A percentile compares a stretch with the other conserved stretches of the same genome.
Conservation (phyloP, 495 filamentous ascomycete genomes). For the Penicillium desertorum region DNA sequence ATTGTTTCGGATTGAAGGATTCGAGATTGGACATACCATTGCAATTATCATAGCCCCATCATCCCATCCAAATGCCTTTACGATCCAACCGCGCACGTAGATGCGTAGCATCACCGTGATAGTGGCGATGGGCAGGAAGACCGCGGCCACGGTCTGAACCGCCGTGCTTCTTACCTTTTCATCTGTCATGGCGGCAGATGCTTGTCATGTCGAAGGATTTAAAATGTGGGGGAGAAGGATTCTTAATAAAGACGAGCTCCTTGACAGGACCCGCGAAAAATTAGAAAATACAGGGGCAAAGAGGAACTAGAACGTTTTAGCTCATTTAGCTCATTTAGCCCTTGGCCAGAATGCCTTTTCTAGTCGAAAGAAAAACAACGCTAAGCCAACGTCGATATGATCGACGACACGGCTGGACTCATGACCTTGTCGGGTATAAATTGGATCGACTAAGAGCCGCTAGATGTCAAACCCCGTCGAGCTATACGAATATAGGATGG, state of each 20-base stretch:
- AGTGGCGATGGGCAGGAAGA: slow-evolving; percentile 38
- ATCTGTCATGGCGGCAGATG: slow-evolving; percentile 14
- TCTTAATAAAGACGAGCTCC: slow-evolving; percentile 1
- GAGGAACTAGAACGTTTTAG: slow-evolving; percentile 2
- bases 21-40: slow-evolving; percentile 24
- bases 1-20: background rate
- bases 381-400: background rate
- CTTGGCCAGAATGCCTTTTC: background rate
- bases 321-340: background rate
- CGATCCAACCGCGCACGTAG: slow-evolving; percentile 42
- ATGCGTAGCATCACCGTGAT: slow-evolving; percentile 42
- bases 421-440: background rate
- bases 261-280: slow-evolving; percentile 1
- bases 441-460: background rate
- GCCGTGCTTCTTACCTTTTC: slow-evolving; percentile 31
- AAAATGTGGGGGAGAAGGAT: slow-evolving; percentile 10
- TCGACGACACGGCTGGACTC: slow-evolving; percentile 1
- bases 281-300: background rate
- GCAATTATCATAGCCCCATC: slow-evolving; percentile 43
- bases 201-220: background rate
- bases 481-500: background rate
- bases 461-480: background rate
- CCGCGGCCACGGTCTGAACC: slow-evolving; percentile 37
- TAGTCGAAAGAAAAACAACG: background rate
- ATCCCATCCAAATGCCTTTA: slow-evolving; percentile 48